These are phyloP conservation scores for Kuraishia ogatae DNA, from an alignment of 805 yeast genomes.

Conservation along the genomic window DNA sequence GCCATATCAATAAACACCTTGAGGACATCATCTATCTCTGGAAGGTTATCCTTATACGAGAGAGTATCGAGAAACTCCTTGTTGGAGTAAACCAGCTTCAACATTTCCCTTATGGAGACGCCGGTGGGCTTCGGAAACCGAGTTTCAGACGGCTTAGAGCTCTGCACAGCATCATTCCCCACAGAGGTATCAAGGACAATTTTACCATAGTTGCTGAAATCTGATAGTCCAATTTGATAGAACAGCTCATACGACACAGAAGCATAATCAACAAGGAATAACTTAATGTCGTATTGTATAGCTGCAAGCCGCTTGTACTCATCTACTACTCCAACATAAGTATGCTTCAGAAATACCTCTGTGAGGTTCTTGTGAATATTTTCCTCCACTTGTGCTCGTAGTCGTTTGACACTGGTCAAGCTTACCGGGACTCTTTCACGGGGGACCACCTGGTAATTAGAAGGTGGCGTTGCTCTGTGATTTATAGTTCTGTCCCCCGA, in stretches of 20 bases:
- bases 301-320: slow-evolving; percentile 60
- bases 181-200: slow-evolving; percentile 25
- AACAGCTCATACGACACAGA: slow-evolving; percentile 58
- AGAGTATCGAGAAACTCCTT: slow-evolving; percentile 7
- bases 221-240: slow-evolving; percentile 71
- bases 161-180: slow-evolving; percentile 2
- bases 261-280: slow-evolving; percentile 76
- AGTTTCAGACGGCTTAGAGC: background rate
- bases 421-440: slow-evolving; percentile 31
- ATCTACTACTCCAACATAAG: slow-evolving; percentile 81
- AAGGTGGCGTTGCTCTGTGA: background rate
- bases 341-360: slow-evolving; percentile 56
- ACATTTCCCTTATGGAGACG: slow-evolving; percentile 26
- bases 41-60: background rate
- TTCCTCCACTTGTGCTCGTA: slow-evolving; percentile 42
- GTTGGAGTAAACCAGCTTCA: slow-evolving; percentile 26
- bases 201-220: slow-evolving; percentile 76
- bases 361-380: slow-evolving; percentile 47
- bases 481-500: background rate
- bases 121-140: slow-evolving; percentile 6
- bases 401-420: slow-evolving; percentile 48
- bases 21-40: slow-evolving; percentile 16
- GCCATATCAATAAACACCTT: slow-evolving; percentile 37
- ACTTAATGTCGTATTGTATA: slow-evolving; percentile 74
- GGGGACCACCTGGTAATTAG: background rate